Conservation (phyloP, 1,284 basidiomycete species). For the Singerocomus inundabilis region DNA sequence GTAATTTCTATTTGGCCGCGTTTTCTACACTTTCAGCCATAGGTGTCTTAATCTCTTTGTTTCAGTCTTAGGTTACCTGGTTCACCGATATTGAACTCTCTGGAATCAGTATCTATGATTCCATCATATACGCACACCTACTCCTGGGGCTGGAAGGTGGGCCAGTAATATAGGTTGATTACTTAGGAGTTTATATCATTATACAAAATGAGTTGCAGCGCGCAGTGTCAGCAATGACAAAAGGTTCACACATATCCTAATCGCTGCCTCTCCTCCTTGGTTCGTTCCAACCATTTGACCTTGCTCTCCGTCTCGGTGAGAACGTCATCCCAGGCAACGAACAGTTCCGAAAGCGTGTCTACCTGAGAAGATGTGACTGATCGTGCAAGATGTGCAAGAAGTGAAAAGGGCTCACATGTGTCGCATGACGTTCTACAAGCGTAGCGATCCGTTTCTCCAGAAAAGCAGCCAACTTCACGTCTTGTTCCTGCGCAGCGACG, state of each 20-base stretch:
- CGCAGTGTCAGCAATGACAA: background rate
- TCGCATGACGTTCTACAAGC: slow-evolving; percentile 65
- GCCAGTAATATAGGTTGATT: slow-evolving; percentile 17
- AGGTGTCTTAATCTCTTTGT: slow-evolving; percentile 14
- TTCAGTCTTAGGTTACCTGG: slow-evolving; percentile 25
- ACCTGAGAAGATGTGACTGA: slow-evolving; percentile 43
- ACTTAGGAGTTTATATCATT: slow-evolving; percentile 24
- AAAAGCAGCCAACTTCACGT: slow-evolving; percentile 48
- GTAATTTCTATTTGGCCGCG: slow-evolving; percentile 23
- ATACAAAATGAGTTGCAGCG: background rate
- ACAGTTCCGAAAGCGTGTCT: slow-evolving; percentile 73
- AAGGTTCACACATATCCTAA: slow-evolving; percentile 47
- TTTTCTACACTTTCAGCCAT: slow-evolving; percentile 9
- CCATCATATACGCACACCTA: slow-evolving; percentile 6
- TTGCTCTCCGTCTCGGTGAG: slow-evolving; percentile 61
- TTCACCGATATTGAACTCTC: slow-evolving; percentile 12
- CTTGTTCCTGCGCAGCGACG: slow-evolving; percentile 57
- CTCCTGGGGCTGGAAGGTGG: slow-evolving; percentile 4
- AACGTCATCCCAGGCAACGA: slow-evolving; percentile 77
- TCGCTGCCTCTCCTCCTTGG: slow-evolving; percentile 52
- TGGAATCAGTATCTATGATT: slow-evolving; percentile 13
- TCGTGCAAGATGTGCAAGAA: background rate
- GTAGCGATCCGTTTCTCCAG: slow-evolving; percentile 63
- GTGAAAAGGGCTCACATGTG: slow-evolving; percentile 48
- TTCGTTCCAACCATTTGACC: slow-evolving; percentile 53